These are phyloP conservation scores for Termitomyces titanicus DNA, from an alignment of 768 basidiomycete species.

Conservation along the genomic window DNA sequence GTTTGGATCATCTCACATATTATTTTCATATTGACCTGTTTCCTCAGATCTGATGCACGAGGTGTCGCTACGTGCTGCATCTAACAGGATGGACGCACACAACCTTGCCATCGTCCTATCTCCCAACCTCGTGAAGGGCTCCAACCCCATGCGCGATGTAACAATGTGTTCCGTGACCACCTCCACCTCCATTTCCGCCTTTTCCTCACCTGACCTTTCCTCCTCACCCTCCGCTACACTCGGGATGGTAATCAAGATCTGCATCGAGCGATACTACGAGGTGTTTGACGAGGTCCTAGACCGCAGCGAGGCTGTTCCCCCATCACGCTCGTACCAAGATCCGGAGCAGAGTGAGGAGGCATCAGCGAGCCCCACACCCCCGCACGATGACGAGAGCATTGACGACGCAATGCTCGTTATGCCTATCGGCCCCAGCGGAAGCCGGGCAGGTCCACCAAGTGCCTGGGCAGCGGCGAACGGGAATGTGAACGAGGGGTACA, in stretches of 20 bases:
- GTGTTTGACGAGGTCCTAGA: conserved; percentile 81
- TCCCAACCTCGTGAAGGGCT: conserved; percentile 74
- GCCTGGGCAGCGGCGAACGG: conserved; percentile 27
- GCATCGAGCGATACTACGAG: conserved; percentile 82
- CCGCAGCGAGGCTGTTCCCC: conserved; percentile 55
- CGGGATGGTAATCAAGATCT: conserved; percentile 68
- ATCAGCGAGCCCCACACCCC: conserved; percentile 14
- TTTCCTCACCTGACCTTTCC: conserved; percentile 15
- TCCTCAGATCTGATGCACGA: conserved; percentile 72
- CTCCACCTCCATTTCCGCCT: conserved; percentile 25
- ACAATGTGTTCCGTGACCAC: conserved; percentile 66
- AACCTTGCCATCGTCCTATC: conserved; percentile 78
- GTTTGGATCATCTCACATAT: conserved; percentile 18
- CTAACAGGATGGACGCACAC: conserved; percentile 79
- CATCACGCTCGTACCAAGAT: conserved; percentile 17
- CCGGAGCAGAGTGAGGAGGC: conserved; percentile 15
- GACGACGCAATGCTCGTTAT: conserved; percentile 75
- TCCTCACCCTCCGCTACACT: conserved; percentile 45
- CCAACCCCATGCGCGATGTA: conserved; percentile 68
- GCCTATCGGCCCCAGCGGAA: conserved; percentile 51
- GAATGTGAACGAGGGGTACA: conserved; percentile 7
- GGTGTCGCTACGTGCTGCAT: conserved; percentile 60
- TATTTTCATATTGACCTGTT: neutral
- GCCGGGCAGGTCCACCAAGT: conserved; percentile 27
- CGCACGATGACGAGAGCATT: conserved; percentile 65